A percentile compares a stretch with the other conserved stretches of the same genome.
phyloP scores from a whole-genome alignment of 2,329 filamentous ascomycete species.

The Hypoxylon sp. region DNA sequence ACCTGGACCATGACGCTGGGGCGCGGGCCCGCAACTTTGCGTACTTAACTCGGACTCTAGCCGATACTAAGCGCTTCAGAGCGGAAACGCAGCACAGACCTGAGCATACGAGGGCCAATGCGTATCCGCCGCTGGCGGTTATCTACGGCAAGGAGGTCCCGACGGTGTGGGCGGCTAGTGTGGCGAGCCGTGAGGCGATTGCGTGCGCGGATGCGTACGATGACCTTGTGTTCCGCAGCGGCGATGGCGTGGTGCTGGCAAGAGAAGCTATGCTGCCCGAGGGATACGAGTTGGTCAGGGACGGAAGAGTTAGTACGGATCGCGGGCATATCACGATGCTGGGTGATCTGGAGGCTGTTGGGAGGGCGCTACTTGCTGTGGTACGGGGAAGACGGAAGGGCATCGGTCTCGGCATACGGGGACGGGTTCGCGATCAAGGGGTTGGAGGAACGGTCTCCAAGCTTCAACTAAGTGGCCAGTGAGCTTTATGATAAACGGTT shows the following conservation, averaged over 20 bases:
- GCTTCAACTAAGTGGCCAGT: not conserved
- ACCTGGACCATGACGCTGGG: constrained; percentile 59
- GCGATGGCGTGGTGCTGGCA: constrained; percentile 91
- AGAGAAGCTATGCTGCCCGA: constrained; percentile 86
- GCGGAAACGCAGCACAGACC: constrained; percentile 76
- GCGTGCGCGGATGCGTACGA: constrained; percentile 84
- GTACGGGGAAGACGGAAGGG: constrained; percentile 77
- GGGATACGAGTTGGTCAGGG: constrained; percentile 81
- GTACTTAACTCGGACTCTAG: constrained; percentile 83
- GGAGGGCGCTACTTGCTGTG: constrained; percentile 79
- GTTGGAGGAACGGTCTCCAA: not conserved
- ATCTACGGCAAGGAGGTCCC: constrained; percentile 91
- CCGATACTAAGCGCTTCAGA: constrained; percentile 81
- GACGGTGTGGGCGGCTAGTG: constrained; percentile 85
- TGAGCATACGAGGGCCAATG: constrained; percentile 73
- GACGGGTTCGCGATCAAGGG: not conserved
- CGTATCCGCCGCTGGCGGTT: constrained; percentile 84
- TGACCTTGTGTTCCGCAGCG: constrained; percentile 86
- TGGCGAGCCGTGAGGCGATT: constrained; percentile 80
- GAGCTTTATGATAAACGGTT: not conserved
- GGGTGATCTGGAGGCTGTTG: constrained; percentile 86
- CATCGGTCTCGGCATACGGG: constrained; percentile 73
- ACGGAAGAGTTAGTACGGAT: constrained; percentile 83
- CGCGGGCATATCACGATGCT: constrained; percentile 89
- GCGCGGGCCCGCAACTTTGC: constrained; percentile 65